Base-by-base conservation (phyloP, 768 basidiomycete species). In the Kwoniella europaea region DNA sequence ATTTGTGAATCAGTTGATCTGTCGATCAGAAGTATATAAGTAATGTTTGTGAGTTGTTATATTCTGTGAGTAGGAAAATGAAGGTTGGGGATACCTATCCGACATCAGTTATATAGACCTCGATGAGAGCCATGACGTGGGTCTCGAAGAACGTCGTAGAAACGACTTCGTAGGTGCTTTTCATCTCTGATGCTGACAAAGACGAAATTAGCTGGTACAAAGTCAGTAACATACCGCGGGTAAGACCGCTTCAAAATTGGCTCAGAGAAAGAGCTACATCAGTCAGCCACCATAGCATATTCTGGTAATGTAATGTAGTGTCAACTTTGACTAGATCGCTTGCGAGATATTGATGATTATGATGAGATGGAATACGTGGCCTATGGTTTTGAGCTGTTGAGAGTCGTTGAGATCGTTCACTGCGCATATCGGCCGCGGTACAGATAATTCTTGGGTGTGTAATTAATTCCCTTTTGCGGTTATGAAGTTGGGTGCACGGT, bases 181-280 rank as follows among this genome's bases (percentile, higher is more conserved):
- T 35, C 35, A 35, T 35, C 35, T 56, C 54, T 20, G 15, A 58
- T 35, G 57, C 57, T 58, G 57, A 58, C 57, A 58, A 58, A 58
- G 22, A 27, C 24, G 15, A 27, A 35, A 58, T 41, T 58, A 35
- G 57, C 57, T 58, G 54, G 12, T 29, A 27, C 6, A 10, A 41
- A 9, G 13, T 27, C 57, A 35, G 54, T 55, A n/a, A 22, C 20
- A 58, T 58, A 58, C 57, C 57, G 57, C 57, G 57, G 57, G 18
- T 58, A 13, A 27, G 29, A 58, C 27, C 57, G 57, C 57, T 58
- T 41, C 15, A 24, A 55, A 24, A 24, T 50, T 10, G 12, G 13
- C 13, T 50, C 46, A 50, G 18, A 50, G 18, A 18, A 50, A 18
- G 46, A 50, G 46, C 46, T 50, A 50, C 46, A 50, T 50, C 46